Conservation (phyloP, 768 basidiomycete genomes). For the Podaxis pistillaris region DNA sequence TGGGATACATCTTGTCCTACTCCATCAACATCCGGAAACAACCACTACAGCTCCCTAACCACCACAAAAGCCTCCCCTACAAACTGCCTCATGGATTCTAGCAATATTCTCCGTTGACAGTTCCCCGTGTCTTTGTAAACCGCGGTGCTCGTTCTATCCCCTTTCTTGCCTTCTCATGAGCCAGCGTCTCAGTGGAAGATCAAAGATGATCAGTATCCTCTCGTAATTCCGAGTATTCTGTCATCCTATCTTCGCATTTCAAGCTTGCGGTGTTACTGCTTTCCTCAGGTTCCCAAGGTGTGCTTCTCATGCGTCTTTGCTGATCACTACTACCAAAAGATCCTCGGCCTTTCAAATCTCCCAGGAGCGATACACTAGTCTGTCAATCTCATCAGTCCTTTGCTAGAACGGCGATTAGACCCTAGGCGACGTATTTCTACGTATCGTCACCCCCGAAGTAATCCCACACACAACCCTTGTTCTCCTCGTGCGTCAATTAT, state of each 20-base stretch:
- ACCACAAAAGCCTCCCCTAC: background rate
- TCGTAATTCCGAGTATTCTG: background rate
- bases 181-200: background rate
- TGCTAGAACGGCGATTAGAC: background rate
- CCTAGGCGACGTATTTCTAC: background rate
- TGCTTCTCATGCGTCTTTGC: background rate
- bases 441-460: background rate
- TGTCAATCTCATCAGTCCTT: too few relatives aligned
- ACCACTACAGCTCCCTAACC: background rate
- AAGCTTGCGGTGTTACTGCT: background rate
- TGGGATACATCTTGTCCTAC: background rate
- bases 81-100: background rate
- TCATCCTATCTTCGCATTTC: background rate
- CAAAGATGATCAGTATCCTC: too few relatives aligned
- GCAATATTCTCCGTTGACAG: background rate
- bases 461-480: background rate
- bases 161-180: background rate
- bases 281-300: background rate
- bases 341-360: background rate
- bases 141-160: background rate
- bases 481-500: background rate
- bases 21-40: slow-evolving; percentile 3
- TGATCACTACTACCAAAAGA: background rate
- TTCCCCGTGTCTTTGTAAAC: background rate
- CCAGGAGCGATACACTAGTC: too few relatives aligned